Evolutionary conservation across 73 alveolate genomes (phyloP).

Genomic region (Durusdinium trenchii): DNA sequence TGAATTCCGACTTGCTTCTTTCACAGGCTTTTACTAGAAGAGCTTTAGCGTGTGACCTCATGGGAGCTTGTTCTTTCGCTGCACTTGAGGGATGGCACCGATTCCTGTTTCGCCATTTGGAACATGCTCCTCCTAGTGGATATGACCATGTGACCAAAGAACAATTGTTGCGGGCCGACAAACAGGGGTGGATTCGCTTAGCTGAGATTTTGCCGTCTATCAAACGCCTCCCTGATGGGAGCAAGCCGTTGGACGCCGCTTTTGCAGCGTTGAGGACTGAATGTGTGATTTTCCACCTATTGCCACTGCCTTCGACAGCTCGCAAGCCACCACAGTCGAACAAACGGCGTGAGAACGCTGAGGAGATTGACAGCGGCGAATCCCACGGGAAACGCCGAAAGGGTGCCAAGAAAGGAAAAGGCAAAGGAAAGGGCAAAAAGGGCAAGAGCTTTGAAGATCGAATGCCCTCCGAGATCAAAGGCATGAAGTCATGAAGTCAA

Average conservation of each 20-base stretch:
- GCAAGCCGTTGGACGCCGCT: not conserved
- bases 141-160: not conserved
- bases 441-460: not conserved
- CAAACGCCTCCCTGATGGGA: not conserved
- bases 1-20: not conserved
- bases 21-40: not conserved
- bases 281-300: too few relatives aligned
- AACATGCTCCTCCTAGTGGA: not conserved
- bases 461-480: not conserved
- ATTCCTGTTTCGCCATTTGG: not conserved
- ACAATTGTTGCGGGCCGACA: not conserved
- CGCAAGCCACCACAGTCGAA: not conserved
- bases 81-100: not conserved
- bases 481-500: not conserved
- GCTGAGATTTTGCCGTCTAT: not conserved
- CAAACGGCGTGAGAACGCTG: not conserved
- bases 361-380: not conserved
- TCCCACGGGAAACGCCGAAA: not conserved
- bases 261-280: not conserved
- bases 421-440: not conserved
- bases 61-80: not conserved
- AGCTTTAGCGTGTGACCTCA: not conserved
- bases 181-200: not conserved
- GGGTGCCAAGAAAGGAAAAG: not conserved
- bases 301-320: not conserved